Evolutionary conservation across 768 basidiomycete genomes (phyloP), one percentile per base, ranked within the genome.

Genomic region (Clitopilus passeckerianus): DNA sequence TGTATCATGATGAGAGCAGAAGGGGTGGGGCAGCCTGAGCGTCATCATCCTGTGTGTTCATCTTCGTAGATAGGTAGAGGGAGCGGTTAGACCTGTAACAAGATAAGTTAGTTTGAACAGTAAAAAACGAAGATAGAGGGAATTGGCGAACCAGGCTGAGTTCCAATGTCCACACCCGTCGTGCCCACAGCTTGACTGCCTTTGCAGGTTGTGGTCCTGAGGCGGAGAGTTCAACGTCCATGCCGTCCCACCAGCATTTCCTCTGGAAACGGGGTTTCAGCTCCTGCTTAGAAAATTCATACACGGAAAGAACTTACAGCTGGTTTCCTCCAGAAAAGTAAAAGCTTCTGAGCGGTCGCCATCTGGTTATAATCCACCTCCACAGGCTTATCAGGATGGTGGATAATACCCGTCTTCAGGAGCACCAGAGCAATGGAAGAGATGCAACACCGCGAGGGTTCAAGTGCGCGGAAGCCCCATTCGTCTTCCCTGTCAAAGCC

Each of bases 231-330:
- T 97, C 91, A 18, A 96, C 86, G 64, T 96, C 94, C 37, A 95
- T 80, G 10, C 96, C 96, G 66, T 99, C 97, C 97, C 97, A 99
- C 97, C 97, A 99, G 75, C 96, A 98, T 77, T 99, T 98, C 43
- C 97, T 82, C 95, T 98, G 61, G n/a, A 59, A 59, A 54, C 64
- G 14, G 12, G 9, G 58, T 61, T n/a, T n/a, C 54, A 62, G 44
- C 4, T 18, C 5, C 22, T 2, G 3, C 7, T 22, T 10, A 18
- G n/a, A 54, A 20, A 44, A 15, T 35, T 50, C 18, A 59, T 57
- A 46, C 18, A 18, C 55, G 22, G 37, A 50, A 63, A 61, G 35
- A 16, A 85, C 94, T 65, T 74, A 97, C 96, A n/a, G 97, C 97
- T 46, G 97, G 97, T 73, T 99, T 99, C 71, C 97, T 82, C 97